Conservation (phyloP, 768 basidiomycete genomes). For the Suillus spraguei region DNA sequence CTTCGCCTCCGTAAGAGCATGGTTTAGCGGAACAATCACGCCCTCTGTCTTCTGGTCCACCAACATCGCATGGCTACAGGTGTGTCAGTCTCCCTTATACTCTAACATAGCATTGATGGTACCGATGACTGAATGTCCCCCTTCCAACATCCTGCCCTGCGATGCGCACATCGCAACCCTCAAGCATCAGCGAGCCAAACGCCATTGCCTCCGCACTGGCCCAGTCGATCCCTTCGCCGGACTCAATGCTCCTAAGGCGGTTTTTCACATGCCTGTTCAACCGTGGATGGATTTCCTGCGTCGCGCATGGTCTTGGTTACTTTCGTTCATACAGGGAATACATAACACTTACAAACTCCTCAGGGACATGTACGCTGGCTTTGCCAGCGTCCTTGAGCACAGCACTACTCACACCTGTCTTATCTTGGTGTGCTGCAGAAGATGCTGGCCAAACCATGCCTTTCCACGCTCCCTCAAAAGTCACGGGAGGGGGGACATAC, state of each 20-base stretch:
- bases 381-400: constrained; percentile 60
- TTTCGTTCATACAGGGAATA: background rate
- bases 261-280: constrained; percentile 79
- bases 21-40: constrained; percentile 82
- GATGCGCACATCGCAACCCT: constrained; percentile 83
- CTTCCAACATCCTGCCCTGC: constrained; percentile 93
- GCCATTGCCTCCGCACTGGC: constrained; percentile 93
- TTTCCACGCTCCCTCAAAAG: constrained; percentile 70
- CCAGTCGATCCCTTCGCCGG: constrained; percentile 80
- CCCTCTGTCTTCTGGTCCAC: constrained; percentile 85
- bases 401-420: constrained; percentile 64
- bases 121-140: constrained; percentile 87
- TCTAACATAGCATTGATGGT: constrained; percentile 6
- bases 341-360: constrained; percentile 59
- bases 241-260: constrained; percentile 68
- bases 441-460: constrained; percentile 60
- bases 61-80: constrained; percentile 79
- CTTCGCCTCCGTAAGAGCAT: constrained; percentile 48
- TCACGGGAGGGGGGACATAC: constrained; percentile 52
- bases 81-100: background rate
- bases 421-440: constrained; percentile 54
- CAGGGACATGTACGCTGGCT: constrained; percentile 64
- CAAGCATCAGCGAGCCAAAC: constrained; percentile 82
- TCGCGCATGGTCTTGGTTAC: background rate
- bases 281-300: constrained; percentile 77